Evolutionary conservation across 2,329 filamentous ascomycete genomes (phyloP).

Genomic region (Aspergillus felis): DNA sequence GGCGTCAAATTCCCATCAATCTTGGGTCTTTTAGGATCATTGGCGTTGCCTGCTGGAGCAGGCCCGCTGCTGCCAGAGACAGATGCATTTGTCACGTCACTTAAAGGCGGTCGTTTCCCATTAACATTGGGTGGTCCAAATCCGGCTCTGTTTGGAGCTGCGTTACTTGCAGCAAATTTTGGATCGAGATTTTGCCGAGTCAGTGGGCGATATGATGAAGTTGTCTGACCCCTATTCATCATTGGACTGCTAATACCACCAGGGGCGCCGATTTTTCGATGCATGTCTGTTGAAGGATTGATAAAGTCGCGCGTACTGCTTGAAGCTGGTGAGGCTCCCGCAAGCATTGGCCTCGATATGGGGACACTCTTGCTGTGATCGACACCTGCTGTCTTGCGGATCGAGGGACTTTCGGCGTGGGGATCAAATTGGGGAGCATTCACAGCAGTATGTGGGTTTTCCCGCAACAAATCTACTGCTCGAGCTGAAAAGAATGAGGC

Average conservation of each 20-base stretch:
- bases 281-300: conserved; percentile 33
- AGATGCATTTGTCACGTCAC: conserved; percentile 43
- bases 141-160: conserved; percentile 15
- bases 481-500: conserved; percentile 69
- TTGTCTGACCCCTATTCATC: conserved; percentile 31
- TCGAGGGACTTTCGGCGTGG: conserved; percentile 73
- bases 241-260: conserved; percentile 29
- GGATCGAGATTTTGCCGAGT: conserved; percentile 38
- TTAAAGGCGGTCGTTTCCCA: conserved; percentile 42
- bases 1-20: conserved; percentile 17
- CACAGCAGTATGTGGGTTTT: conserved; percentile 44
- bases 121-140: conserved; percentile 29
- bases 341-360: conserved; percentile 50
- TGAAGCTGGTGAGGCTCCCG: conserved; percentile 26
- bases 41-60: conserved; percentile 20
- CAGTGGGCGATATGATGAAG: conserved; percentile 42
- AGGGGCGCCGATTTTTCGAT: conserved; percentile 35
- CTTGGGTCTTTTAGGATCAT: conserved; percentile 32
- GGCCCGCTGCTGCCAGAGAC: conserved; percentile 16
- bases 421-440: conserved; percentile 63
- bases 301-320: conserved; percentile 31
- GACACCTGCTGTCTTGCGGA: conserved; percentile 82
- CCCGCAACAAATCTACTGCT: conserved; percentile 56
- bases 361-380: conserved; percentile 77
- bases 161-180: conserved; percentile 16